A percentile compares a stretch with the other conserved stretches of the same genome.
These are phyloP conservation scores for Endoconidiophora polonica DNA, from an alignment of 2,329 filamentous ascomycete genomes.

Conservation along the genomic window DNA sequence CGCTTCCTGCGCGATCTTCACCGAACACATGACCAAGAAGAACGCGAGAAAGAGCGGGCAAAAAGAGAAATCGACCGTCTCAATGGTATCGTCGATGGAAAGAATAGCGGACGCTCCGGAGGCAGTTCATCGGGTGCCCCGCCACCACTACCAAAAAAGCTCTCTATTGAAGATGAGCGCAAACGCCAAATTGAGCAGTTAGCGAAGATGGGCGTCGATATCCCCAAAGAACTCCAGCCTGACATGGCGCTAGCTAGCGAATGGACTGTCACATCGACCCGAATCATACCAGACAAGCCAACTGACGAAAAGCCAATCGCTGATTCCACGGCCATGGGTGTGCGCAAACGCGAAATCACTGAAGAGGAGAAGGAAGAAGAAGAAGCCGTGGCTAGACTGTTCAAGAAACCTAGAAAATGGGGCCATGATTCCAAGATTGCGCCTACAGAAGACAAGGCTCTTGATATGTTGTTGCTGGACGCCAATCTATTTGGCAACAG, in stretches of 20 bases:
- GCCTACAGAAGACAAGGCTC: conserved; percentile 33
- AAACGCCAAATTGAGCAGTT: conserved; percentile 79
- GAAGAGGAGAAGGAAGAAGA: conserved; percentile 46
- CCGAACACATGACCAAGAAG: conserved; percentile 62
- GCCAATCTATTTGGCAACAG: conserved; percentile 17
- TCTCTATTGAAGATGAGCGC: conserved; percentile 43
- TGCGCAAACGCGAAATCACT: conserved; percentile 44
- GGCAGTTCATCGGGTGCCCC: conserved; percentile 5
- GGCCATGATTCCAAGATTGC: conserved; percentile 35
- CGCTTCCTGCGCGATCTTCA: conserved; percentile 82
- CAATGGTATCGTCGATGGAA: conserved; percentile 51
- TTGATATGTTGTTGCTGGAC: conserved; percentile 41
- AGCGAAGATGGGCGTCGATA: conserved; percentile 67
- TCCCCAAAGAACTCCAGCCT: conserved; percentile 60
- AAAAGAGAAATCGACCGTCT: conserved; percentile 73
- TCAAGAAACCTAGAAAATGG: conserved; percentile 42
- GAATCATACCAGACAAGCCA: conserved; percentile 33
- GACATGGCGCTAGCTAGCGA: conserved; percentile 81
- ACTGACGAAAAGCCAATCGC: conserved; percentile 18
- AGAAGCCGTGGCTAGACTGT: conserved; percentile 38
- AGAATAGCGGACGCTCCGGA: not conserved
- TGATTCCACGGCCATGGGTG: conserved; percentile 35
- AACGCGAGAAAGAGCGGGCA: conserved; percentile 66
- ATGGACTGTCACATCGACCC: conserved; percentile 59
- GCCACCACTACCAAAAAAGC: conserved; percentile 10